phyloP scores from a whole-genome alignment of 1,284 basidiomycete species.

The Apiotrichum akiyoshidainum region DNA sequence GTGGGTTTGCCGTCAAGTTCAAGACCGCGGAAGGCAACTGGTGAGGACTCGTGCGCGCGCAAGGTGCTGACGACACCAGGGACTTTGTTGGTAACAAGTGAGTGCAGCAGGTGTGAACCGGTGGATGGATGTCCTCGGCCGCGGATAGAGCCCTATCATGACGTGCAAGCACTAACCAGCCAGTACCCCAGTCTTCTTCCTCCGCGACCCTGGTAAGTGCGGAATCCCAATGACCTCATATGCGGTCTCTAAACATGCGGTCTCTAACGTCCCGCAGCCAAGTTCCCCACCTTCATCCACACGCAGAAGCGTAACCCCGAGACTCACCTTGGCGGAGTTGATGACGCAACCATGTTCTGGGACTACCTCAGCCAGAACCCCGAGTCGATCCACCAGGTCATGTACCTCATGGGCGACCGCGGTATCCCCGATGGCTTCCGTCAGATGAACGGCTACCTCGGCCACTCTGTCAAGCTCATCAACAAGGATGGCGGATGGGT shows the following conservation, averaged over 20 bases:
- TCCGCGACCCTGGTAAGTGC: conserved; percentile 9
- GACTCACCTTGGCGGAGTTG: conserved; percentile 51
- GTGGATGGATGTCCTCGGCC: not conserved
- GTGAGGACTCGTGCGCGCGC: not conserved
- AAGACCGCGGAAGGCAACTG: conserved; percentile 83
- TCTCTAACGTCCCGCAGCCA: conserved; percentile 29
- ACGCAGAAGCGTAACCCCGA: conserved; percentile 68
- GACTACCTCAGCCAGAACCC: conserved; percentile 90
- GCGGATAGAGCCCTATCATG: not conserved
- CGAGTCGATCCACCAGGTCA: conserved; percentile 84
- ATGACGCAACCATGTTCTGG: conserved; percentile 56
- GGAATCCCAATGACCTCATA: not conserved
- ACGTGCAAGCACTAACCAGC: not conserved
- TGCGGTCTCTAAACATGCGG: no score
- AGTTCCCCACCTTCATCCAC: conserved; percentile 71
- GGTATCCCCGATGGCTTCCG: conserved; percentile 74
- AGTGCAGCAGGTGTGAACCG: not conserved
- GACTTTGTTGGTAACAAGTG: conserved; percentile 82
- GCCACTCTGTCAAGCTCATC: conserved; percentile 85
- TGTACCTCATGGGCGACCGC: conserved; percentile 56
- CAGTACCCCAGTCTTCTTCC: conserved; percentile 17
- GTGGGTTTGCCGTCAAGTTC: conserved; percentile 89
- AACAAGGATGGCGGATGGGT: conserved; percentile 78
- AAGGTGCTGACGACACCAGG: conserved; percentile 23
- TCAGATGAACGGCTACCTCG: conserved; percentile 83